A percentile compares a stretch with the other conserved stretches of the same genome.
Evolutionary conservation across 129 eudicot species (phyloP).

Genomic region (Scalesia atractyloides): DNA sequence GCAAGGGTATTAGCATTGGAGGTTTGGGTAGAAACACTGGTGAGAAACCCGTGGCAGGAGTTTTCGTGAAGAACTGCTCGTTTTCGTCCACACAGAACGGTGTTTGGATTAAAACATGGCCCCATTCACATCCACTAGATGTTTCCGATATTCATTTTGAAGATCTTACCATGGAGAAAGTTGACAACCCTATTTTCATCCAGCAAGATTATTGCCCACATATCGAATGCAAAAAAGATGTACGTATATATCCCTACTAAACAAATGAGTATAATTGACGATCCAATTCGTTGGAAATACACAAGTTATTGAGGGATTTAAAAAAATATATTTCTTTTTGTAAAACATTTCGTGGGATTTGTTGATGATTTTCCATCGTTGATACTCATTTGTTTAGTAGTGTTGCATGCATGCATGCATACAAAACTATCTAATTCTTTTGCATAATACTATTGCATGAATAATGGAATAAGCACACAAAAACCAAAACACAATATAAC

Average conservation of each 20-base stretch:
- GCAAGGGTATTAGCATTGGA: conserved; percentile 74
- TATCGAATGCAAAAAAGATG: conserved; percentile 29
- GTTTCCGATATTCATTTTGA: conserved; percentile 52
- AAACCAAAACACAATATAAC: too few relatives aligned
- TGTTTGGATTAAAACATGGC: conserved; percentile 64
- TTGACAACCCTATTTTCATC: conserved; percentile 43
- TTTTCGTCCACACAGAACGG: conserved; percentile 45
- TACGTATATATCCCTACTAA: conserved; percentile 25
- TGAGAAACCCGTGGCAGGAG: conserved; percentile 51
- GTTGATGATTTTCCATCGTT: too few relatives aligned
- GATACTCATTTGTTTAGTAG: too few relatives aligned
- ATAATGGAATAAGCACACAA: too few relatives aligned
- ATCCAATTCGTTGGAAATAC: too few relatives aligned
- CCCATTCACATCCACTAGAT: conserved; percentile 36
- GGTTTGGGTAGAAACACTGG: conserved; percentile 52
- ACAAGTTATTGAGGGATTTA: too few relatives aligned
- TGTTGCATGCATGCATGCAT: too few relatives aligned
- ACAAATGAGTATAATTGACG: too few relatives aligned
- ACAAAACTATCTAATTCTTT: too few relatives aligned
- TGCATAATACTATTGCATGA: too few relatives aligned
- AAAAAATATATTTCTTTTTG: too few relatives aligned
- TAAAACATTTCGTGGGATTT: too few relatives aligned
- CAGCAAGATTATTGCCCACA: conserved; percentile 76
- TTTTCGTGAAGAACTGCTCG: conserved; percentile 50
- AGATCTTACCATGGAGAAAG: conserved; percentile 55